Conservation (phyloP, 305 asterid genomes). For the Andrographis paniculata region DNA sequence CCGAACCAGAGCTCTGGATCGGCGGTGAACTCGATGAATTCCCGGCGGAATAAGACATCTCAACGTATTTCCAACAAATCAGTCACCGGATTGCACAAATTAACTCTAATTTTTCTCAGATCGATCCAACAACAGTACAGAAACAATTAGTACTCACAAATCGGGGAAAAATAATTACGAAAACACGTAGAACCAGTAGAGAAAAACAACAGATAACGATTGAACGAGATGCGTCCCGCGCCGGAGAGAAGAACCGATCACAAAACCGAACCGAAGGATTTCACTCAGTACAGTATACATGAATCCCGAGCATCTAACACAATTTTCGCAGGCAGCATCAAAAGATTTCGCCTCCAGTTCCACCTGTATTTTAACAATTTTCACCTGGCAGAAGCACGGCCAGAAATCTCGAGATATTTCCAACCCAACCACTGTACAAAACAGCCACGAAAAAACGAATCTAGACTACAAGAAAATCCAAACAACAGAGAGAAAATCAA, state of each 20-base stretch:
- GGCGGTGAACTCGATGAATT: conserved; percentile 28
- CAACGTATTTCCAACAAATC: background rate
- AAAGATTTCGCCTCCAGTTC: too few relatives aligned
- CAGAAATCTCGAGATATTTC: too few relatives aligned
- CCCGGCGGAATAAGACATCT: conserved; percentile 48
- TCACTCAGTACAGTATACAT: conserved; percentile 65
- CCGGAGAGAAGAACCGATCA: conserved; percentile 36
- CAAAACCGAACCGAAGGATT: conserved; percentile 43
- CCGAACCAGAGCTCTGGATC: conserved; percentile 33
- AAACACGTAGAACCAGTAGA: conserved; percentile 78
- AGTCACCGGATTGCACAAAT: too few relatives aligned
- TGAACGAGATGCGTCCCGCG: conserved; percentile 62
- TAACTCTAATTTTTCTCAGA: background rate
- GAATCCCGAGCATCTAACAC: conserved; percentile 34
- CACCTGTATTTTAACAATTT: too few relatives aligned
- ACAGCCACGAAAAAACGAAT: too few relatives aligned
- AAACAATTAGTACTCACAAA: background rate
- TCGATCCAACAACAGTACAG: background rate
- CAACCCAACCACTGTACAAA: too few relatives aligned
- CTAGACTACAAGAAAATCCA: too few relatives aligned
- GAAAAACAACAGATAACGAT: conserved; percentile 73
- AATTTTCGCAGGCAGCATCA: too few relatives aligned
- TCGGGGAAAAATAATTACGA: conserved; percentile 22
- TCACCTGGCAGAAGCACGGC: too few relatives aligned
- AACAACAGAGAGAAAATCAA: too few relatives aligned